These are phyloP conservation scores for Ceratobasidium sp. DNA, from an alignment of 1,284 basidiomycete species.

Conservation along the genomic window DNA sequence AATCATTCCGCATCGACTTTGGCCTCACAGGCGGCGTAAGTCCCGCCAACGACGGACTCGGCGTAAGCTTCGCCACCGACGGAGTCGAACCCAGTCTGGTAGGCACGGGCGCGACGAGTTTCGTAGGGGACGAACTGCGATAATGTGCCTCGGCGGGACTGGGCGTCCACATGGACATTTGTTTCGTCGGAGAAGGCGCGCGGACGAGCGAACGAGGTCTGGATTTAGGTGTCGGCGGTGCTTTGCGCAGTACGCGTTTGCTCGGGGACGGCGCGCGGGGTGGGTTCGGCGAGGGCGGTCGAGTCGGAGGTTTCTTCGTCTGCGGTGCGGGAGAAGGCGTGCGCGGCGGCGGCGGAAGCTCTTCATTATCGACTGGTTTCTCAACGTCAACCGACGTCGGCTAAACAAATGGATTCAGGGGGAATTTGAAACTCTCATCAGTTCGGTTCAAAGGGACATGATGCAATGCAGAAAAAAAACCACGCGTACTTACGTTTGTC, in stretches of 20 bases:
- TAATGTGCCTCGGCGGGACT: conserved; percentile 16
- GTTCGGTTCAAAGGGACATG: background rate
- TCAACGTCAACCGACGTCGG: conserved; percentile 4
- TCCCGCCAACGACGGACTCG: background rate
- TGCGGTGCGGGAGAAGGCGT: conserved; percentile 14
- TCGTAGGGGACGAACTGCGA: background rate
- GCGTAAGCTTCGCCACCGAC: background rate
- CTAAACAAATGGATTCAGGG: background rate
- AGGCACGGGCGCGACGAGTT: background rate
- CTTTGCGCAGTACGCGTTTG: conserved; percentile 22
- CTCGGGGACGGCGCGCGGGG: conserved; percentile 34
- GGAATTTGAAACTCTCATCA: conserved; percentile 5
- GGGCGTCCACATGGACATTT: conserved; percentile 38
- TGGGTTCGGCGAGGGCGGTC: conserved; percentile 19
- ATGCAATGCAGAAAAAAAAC: conserved; percentile 7
- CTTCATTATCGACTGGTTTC: conserved; percentile 8
- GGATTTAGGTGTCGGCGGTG: conserved; percentile 17
- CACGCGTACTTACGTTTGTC: conserved; percentile 22
- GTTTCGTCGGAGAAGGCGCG: conserved; percentile 22
- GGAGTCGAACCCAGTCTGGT: too few species aligned
- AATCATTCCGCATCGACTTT: background rate
- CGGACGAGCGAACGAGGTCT: conserved; percentile 20
- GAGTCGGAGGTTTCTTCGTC: conserved; percentile 6
- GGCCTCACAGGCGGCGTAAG: conserved; percentile 7
- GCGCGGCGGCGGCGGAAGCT: background rate